Evolutionary conservation across 2,329 filamentous ascomycete species (phyloP), one percentile per base, ranked within the genome.

Genomic region (Botrytis fabae): DNA sequence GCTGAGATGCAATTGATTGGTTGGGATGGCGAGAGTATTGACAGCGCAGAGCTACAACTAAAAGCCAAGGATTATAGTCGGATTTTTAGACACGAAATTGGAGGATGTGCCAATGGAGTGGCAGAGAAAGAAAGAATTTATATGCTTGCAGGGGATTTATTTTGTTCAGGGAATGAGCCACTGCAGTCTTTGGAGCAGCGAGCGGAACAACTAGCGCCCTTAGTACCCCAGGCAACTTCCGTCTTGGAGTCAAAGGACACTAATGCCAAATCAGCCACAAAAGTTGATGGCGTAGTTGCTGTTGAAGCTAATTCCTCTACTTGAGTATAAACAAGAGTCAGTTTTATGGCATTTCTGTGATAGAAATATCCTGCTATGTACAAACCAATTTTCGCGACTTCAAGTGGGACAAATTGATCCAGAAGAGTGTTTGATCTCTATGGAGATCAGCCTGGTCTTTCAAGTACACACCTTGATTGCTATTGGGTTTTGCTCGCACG

Each of bases 71-170:
- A 85, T 9, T 94, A 91, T 78, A 83, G 87, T 7, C 78, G 82
- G 0, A 78, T 84, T 22, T 95, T 96, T 79, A 87, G 90, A 61
- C 81, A 82, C 69, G 83, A 88, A 4, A 86, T 93, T 22, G 94
- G 94, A n/a, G 88, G 87, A 0, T 97, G 94, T 73, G 69, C 57
- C 25, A 69, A 59, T 28, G 64, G 71, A 16, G 63, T 68, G 16
- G 70, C 57, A 22, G 73, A 72, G 51, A 78, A 81, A 69, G 35
- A 63, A 20, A 73, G 59, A 62, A 35, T 71, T 25, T 68, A 73
- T 9, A 63, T 76, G 57, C 69, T 60, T 32, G 75, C 77, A 46
- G 70, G 57, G 0, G 78, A 81, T 74, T 71, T 80, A 35, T 80
- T 80, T 70, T 80, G 79, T 71, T 73, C 77, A n/a, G 60, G 76